Percentiles rank a stretch among this genome's conserved stretches.
phyloP scores from a whole-genome alignment of 257 asterid genomes.

The Vinca minor region DNA sequence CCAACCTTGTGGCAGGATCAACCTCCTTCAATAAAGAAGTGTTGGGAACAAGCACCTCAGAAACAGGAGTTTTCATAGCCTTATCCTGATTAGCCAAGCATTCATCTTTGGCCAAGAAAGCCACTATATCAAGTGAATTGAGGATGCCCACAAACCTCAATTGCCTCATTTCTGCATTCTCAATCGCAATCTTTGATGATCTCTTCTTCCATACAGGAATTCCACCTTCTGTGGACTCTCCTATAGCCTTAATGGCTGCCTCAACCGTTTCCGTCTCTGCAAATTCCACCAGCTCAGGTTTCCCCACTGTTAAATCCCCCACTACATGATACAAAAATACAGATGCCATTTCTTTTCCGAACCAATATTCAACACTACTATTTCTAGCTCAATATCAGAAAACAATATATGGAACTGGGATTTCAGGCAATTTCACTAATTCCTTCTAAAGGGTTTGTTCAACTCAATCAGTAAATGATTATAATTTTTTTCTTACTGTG shows the following conservation, averaged over 20 bases:
- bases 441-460: neutral
- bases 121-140: constrained; percentile 72
- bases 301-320: constrained; percentile 98
- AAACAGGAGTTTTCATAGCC: constrained; percentile 78
- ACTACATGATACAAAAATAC: constrained; percentile 88
- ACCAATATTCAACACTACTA: neutral
- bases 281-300: constrained; percentile 88
- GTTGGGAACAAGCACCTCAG: constrained; percentile 61
- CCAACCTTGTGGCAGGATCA: constrained; percentile 99
- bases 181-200: constrained; percentile 41
- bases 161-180: constrained; percentile 67
- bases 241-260: constrained; percentile 76
- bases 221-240: constrained; percentile 83
- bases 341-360: constrained; percentile 50
- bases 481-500: neutral
- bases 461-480: neutral
- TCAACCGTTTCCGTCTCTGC: constrained; percentile 72
- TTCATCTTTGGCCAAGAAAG: constrained; percentile 69
- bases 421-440: neutral
- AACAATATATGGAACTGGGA: neutral
- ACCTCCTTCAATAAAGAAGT: constrained; percentile 67
- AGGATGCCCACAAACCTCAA: constrained; percentile 88
- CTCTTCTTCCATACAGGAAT: constrained; percentile 86
- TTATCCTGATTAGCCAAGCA: constrained; percentile 59
- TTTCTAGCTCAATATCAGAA: neutral